phyloP scores from a whole-genome alignment of 2,329 filamentous ascomycete genomes.

The Fusarium solani-melongenae region DNA sequence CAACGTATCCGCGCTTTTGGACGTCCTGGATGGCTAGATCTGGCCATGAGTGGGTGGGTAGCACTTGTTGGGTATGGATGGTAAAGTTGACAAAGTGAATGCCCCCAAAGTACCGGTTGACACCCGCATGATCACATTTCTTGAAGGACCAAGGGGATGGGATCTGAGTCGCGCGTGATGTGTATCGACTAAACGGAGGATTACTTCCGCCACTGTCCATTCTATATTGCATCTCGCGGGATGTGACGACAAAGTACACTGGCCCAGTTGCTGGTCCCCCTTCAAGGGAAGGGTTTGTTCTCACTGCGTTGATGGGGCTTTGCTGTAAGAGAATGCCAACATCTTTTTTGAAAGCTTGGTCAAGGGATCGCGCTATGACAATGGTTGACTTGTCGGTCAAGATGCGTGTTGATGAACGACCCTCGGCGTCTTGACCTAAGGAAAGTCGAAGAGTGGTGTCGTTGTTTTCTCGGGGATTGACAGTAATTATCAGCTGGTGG shows the following conservation, averaged over 20 bases:
- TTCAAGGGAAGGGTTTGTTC: neutral
- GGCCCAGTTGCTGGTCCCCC: constrained; percentile 22
- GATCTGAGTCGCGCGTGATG: constrained; percentile 16
- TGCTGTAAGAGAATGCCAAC: constrained; percentile 30
- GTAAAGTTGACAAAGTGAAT: constrained; percentile 32
- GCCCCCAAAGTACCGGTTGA: constrained; percentile 31
- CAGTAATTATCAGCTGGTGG: constrained; percentile 22
- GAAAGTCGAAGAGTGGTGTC: neutral
- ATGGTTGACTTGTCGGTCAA: neutral
- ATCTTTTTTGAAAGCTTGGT: constrained; percentile 13
- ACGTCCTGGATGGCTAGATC: neutral
- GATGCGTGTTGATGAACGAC: no score
- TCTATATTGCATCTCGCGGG: neutral
- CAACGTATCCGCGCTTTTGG: neutral
- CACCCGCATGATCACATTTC: constrained; percentile 7
- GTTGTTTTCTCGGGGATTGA: constrained; percentile 22
- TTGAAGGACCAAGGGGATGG: constrained; percentile 34
- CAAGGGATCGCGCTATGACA: neutral
- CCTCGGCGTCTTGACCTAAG: neutral
- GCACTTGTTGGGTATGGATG: neutral
- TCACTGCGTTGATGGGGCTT: constrained; percentile 25
- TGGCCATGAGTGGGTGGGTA: neutral
- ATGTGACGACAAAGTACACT: constrained; percentile 30
- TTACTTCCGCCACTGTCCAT: constrained; percentile 19
- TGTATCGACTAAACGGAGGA: constrained; percentile 30